Percentiles rank a stretch among this genome's conserved stretches.
These are phyloP conservation scores for Solanum peruvianum DNA, from an alignment of 257 asterid species.

Conservation along the genomic window DNA sequence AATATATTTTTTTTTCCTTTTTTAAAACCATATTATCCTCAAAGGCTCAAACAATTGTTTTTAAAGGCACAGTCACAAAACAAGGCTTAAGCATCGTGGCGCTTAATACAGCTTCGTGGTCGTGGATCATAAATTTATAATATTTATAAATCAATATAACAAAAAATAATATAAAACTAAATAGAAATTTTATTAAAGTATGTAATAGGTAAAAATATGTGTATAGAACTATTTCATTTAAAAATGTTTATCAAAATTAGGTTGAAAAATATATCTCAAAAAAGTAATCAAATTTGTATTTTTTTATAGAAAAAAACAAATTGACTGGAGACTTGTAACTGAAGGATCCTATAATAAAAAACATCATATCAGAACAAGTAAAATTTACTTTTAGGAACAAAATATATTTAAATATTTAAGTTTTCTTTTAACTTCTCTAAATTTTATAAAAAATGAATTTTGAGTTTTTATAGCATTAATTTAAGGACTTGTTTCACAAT, in stretches of 20 bases:
- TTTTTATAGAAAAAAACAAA: not conserved
- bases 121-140: not conserved
- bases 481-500: not conserved
- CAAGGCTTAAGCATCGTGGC: not conserved
- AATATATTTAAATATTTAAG: no score
- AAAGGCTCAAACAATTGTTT: not conserved
- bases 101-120: not conserved
- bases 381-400: no score
- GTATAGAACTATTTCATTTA: no score
- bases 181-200: no score
- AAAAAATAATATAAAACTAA: no score
- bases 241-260: not conserved
- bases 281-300: not conserved
- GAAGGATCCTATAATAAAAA: not conserved
- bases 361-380: not conserved
- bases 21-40: not conserved
- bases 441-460: not conserved
- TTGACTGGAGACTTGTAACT: not conserved
- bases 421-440: not conserved
- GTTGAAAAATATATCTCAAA: not conserved
- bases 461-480: not conserved
- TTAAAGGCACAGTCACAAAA: not conserved
- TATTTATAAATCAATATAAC: no score
- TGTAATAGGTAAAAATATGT: no score
- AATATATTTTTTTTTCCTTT: fast-evolving